Percentiles rank a stretch among this genome's conserved stretches.
Evolutionary conservation across 2,329 filamentous ascomycete genomes (phyloP).

Genomic region (Aspergillus ruber): DNA sequence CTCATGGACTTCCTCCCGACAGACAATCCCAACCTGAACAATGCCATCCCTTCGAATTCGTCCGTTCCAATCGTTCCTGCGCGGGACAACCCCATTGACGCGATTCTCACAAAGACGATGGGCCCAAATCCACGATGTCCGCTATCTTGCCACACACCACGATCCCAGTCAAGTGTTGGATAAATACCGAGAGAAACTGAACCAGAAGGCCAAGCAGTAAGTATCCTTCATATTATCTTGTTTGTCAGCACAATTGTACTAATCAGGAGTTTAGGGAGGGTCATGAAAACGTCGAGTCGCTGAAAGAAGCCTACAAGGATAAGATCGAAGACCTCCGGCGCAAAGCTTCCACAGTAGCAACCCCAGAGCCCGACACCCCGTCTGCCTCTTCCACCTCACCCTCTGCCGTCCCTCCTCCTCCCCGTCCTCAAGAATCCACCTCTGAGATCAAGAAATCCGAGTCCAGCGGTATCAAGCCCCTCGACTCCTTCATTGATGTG

Average conservation of each 20-base stretch:
- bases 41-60: conserved; percentile 49
- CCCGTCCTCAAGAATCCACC: conserved; percentile 30
- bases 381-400: conserved; percentile 24
- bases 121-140: conserved; percentile 87
- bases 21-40: background rate
- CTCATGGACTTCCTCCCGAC: too few species aligned
- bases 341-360: conserved; percentile 53
- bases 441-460: conserved; percentile 24
- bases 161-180: conserved; percentile 61
- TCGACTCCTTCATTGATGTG: conserved; percentile 69
- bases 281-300: conserved; percentile 49
- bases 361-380: conserved; percentile 36
- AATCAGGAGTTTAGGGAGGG: conserved; percentile 61
- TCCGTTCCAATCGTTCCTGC: conserved; percentile 44
- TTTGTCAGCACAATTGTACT: conserved; percentile 14
- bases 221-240: conserved; percentile 11
- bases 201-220: conserved; percentile 67
- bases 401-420: conserved; percentile 28
- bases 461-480: conserved; percentile 53
- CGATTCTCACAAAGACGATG: conserved; percentile 62
- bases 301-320: conserved; percentile 77
- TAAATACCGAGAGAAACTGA: conserved; percentile 81
- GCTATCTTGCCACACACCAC: conserved; percentile 76
- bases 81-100: conserved; percentile 21
- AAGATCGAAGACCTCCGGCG: conserved; percentile 69